These are phyloP conservation scores for Verruconis gallopava DNA, from an alignment of 2,329 filamentous ascomycete species.

Conservation along the genomic window DNA sequence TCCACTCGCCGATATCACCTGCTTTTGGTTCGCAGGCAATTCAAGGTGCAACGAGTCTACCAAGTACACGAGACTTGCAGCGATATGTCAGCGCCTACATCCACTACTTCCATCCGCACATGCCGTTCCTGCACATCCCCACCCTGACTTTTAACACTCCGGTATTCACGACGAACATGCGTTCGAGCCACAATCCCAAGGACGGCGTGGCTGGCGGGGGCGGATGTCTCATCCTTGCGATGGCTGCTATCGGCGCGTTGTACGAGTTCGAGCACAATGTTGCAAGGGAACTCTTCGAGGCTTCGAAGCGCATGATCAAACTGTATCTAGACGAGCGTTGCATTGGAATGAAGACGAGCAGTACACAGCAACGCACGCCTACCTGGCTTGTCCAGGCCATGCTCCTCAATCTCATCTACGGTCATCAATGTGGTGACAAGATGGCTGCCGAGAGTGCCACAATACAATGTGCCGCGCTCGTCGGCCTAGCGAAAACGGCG, in stretches of 20 bases:
- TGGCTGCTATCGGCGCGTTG: constrained; percentile 74
- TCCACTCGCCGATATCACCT: constrained; percentile 39
- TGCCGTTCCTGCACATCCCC: constrained; percentile 87
- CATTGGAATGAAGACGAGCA: constrained; percentile 38
- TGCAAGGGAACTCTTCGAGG: constrained; percentile 78
- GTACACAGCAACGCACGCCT: constrained; percentile 60
- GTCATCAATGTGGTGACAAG: constrained; percentile 88
- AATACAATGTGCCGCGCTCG: constrained; percentile 80
- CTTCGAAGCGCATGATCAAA: constrained; percentile 90
- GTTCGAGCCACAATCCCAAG: constrained; percentile 35
- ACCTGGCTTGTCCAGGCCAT: constrained; percentile 95
- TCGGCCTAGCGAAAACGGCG: constrained; percentile 83
- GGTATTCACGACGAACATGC: constrained; percentile 47
- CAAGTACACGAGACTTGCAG: constrained; percentile 74
- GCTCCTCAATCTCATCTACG: constrained; percentile 91
- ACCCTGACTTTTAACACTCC: constrained; percentile 82
- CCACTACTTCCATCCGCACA: constrained; percentile 81
- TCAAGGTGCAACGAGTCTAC: constrained; percentile 42
- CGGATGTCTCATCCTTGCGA: constrained; percentile 74
- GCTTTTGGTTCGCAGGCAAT: constrained; percentile 24
- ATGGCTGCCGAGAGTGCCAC: constrained; percentile 81
- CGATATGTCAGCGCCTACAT: constrained; percentile 85
- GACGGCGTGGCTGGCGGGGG: constrained; percentile 53
- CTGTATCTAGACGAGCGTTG: constrained; percentile 83
- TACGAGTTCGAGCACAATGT: constrained; percentile 74